These are phyloP conservation scores for Craterostigma plantagineum DNA, from an alignment of 257 asterid genomes.

Conservation along the genomic window DNA sequence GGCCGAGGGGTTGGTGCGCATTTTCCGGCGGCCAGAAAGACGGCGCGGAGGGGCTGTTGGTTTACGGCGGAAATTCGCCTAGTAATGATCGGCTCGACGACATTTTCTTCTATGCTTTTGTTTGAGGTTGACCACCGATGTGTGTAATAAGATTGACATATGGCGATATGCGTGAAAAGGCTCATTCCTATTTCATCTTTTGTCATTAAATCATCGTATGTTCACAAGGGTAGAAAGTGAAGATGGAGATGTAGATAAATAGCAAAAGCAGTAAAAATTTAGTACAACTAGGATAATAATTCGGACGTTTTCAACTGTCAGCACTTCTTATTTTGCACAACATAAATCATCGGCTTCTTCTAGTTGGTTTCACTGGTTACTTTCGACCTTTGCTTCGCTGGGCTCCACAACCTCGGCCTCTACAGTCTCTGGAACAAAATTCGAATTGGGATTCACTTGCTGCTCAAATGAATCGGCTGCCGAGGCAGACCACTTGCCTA, in stretches of 20 bases:
- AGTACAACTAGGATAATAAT: too few species aligned
- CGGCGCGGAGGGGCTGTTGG: conserved; percentile 46
- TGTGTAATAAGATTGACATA: too few species aligned
- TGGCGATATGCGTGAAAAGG: too few species aligned
- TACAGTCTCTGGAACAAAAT: conserved; percentile 21
- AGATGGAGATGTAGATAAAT: too few species aligned
- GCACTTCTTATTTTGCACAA: too few species aligned
- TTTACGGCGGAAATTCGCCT: conserved; percentile 72
- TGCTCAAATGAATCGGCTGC: conserved; percentile 14
- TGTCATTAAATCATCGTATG: too few species aligned
- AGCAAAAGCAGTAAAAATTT: too few species aligned
- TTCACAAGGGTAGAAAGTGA: too few species aligned
- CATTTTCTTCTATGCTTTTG: conserved; percentile 22
- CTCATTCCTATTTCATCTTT: too few species aligned
- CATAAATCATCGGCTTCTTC: too few species aligned
- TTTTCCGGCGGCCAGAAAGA: conserved; percentile 21
- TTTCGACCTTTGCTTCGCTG: conserved; percentile 29
- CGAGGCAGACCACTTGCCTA: conserved; percentile 32
- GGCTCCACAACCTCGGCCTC: conserved; percentile 82
- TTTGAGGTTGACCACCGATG: too few species aligned
- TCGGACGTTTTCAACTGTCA: too few species aligned
- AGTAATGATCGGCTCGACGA: conserved; percentile 52
- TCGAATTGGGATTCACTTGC: conserved; percentile 14
- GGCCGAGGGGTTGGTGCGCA: conserved; percentile 92
- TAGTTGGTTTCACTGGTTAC: conserved; percentile 15